Percentiles rank a stretch among this genome's conserved stretches.
Conservation (phyloP, 2,329 filamentous ascomycete genomes). For the Fusarium pseudograminearum region DNA sequence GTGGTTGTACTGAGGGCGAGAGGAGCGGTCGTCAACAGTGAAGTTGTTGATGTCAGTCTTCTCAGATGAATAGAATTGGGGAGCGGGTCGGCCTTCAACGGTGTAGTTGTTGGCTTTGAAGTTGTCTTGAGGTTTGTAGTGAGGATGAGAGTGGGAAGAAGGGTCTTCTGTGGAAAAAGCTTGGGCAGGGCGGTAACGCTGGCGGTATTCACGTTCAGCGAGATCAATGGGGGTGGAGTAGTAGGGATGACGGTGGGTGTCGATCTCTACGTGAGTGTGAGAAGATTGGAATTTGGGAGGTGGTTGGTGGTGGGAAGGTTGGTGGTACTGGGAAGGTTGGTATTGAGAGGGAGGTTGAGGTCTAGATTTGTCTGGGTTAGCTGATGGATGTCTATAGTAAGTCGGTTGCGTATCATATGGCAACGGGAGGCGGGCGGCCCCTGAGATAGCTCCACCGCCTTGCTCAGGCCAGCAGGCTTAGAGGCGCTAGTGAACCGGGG, state of each 20-base stretch:
- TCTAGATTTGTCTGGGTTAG: conserved; percentile 50
- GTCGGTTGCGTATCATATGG: conserved; percentile 51
- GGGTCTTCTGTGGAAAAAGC: conserved; percentile 53
- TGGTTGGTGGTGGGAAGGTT: conserved; percentile 54
- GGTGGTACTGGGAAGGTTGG: conserved; percentile 53
- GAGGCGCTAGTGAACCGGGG: conserved; percentile 36
- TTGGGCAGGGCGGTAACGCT: conserved; percentile 66
- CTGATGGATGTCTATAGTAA: conserved; percentile 48
- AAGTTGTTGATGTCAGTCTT: conserved; percentile 48
- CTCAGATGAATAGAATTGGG: conserved; percentile 39
- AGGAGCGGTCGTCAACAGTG: conserved; percentile 47
- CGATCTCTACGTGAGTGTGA: conserved; percentile 74
- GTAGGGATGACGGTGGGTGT: conserved; percentile 63
- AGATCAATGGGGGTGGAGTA: conserved; percentile 69
- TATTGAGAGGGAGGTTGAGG: conserved; percentile 59
- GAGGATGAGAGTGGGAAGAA: conserved; percentile 51
- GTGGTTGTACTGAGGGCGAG: conserved; percentile 30
- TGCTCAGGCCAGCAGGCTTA: conserved; percentile 46
- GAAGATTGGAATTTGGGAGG: conserved; percentile 63
- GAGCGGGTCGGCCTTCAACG: conserved; percentile 41
- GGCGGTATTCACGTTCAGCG: conserved; percentile 75
- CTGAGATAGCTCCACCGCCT: conserved; percentile 44
- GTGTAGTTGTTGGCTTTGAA: conserved; percentile 45
- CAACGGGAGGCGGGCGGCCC: conserved; percentile 45
- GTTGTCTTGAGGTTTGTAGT: conserved; percentile 46